Evolutionary conservation across 495 filamentous ascomycete species (phyloP), one percentile per base, ranked within the genome.

Genomic region (Staphylotrichum longicolle): DNA sequence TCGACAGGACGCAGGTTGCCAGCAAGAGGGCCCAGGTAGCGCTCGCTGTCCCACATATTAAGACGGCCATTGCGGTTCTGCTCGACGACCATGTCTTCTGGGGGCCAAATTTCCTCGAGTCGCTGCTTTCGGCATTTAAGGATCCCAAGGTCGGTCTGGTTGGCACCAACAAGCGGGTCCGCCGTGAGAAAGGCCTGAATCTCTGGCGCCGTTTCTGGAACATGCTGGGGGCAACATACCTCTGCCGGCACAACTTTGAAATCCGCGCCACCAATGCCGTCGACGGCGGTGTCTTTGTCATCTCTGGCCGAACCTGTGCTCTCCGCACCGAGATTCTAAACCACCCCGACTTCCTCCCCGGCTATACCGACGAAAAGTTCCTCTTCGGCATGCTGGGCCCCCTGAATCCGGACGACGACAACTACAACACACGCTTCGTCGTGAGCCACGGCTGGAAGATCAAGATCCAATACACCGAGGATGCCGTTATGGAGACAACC

Each of bases 351-450:
- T 85, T 82, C 66, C 54, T 79, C 5, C 58, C 77, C 14, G 81
- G 74, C 9, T 89, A 86, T 70, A 77, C 73, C 14, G 77, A 84
- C 44, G 86, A 90, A 67, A 75, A 67, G 14, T 83, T 80, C 66
- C 79, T 79, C 63, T 80, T 83, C 62, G 70, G 65, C 14, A 57
- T 66, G 5, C 75, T 82, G 61, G 74, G 69, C 1, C 72, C 70
- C 7, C 74, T 88, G 27, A 84, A 85, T 58, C 79, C 84, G 0
- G 86, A 88, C 70, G 85, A 88, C 67, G 88, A 89, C 74, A 88
- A 89, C 68, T 89, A 84, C 68, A 80, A 83, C 63, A 89, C 87
- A 1, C 80, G 87, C 8, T 89, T 81, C 77, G 71, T 82, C 58
- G 83, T 87, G 37, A 70, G 68, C 39, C 65, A 77, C 51, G 75